These are phyloP conservation scores for Tricholoma saponaceum DNA, from an alignment of 768 basidiomycete genomes.

Conservation along the genomic window DNA sequence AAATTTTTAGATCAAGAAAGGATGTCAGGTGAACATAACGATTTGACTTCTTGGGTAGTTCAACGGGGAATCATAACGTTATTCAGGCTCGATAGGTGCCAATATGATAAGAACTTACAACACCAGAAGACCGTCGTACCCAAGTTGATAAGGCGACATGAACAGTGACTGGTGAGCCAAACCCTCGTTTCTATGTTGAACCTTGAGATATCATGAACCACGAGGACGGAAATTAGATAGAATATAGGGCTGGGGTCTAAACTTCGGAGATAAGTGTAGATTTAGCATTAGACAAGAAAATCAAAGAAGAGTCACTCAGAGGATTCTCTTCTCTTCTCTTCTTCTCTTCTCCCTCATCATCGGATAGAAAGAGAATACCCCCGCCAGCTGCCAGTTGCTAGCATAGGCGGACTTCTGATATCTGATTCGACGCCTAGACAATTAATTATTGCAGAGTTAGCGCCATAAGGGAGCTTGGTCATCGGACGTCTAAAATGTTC, in stretches of 20 bases:
- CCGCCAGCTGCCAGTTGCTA: neutral
- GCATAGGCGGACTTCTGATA: neutral
- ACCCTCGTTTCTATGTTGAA: neutral
- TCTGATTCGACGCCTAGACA: neutral
- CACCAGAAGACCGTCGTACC: neutral
- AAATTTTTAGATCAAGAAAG: too few species aligned
- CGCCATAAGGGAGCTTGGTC: too few species aligned
- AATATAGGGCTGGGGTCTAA: neutral
- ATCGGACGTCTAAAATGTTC: too few species aligned
- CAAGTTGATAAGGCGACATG: neutral
- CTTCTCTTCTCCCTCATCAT: too few species aligned
- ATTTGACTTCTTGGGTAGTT: too few species aligned
- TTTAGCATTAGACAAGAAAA: neutral
- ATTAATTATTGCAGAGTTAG: too few species aligned
- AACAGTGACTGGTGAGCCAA: too few species aligned
- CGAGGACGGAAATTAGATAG: neutral
- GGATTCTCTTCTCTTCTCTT: neutral
- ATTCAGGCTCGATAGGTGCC: too few species aligned
- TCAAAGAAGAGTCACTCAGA: neutral
- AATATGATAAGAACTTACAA: conserved; percentile 4
- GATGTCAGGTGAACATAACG: too few species aligned
- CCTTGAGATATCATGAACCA: neutral
- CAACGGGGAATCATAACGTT: too few species aligned
- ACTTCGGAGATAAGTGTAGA: neutral
- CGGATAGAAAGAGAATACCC: neutral